phyloP scores from a whole-genome alignment of 495 filamentous ascomycete species.

The Glutinoglossum americanum region DNA sequence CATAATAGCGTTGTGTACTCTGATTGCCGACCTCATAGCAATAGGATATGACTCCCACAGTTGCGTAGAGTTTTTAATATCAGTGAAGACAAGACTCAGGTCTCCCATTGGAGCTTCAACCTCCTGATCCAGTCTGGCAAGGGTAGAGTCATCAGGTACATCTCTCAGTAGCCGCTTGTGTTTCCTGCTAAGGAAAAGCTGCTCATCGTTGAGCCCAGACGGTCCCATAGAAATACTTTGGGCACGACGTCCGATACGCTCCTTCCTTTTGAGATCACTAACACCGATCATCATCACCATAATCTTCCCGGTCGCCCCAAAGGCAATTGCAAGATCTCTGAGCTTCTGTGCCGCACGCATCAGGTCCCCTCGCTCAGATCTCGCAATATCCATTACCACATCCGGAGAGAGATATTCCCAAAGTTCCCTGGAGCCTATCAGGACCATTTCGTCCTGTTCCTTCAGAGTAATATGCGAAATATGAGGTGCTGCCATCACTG shows the following conservation, averaged over 20 bases:
- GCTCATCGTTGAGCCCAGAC: constrained; percentile 44
- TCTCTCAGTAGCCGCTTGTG: constrained; percentile 43
- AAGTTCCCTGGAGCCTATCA: constrained; percentile 76
- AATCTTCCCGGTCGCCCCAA: constrained; percentile 78
- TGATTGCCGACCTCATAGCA: constrained; percentile 88
- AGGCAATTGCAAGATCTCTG: constrained; percentile 85
- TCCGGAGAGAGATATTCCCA: constrained; percentile 87
- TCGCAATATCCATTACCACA: constrained; percentile 74
- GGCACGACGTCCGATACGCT: constrained; percentile 46
- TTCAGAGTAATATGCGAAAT: constrained; percentile 57
- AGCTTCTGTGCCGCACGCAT: constrained; percentile 96
- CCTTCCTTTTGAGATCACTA: constrained; percentile 65
- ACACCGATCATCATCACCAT: constrained; percentile 98
- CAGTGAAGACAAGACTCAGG: constrained; percentile 86
- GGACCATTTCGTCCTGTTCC: constrained; percentile 82
- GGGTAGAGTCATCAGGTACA: constrained; percentile 52
- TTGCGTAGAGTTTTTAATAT: constrained; percentile 95
- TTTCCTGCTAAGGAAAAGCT: constrained; percentile 36
- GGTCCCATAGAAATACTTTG: constrained; percentile 65
- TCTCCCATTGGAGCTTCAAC: constrained; percentile 79
- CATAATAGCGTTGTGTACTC: constrained; percentile 88
- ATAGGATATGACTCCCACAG: constrained; percentile 92
- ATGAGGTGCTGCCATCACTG: constrained; percentile 77
- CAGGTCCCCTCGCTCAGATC: constrained; percentile 62
- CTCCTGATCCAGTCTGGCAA: constrained; percentile 66